Conservation (phyloP, 768 basidiomycete species). For the Boletus barrowsii region DNA sequence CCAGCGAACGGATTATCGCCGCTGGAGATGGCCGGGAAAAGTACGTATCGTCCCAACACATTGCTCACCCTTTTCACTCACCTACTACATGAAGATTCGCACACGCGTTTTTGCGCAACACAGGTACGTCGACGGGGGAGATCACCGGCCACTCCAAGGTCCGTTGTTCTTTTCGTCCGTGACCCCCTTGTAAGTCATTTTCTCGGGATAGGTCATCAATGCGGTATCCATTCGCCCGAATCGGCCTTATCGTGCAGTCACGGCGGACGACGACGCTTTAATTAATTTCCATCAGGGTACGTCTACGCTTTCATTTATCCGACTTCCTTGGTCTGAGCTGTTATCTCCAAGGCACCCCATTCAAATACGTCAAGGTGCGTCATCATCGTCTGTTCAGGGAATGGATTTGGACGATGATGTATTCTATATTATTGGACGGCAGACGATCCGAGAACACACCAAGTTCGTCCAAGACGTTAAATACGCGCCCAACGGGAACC, state of each 20-base stretch:
- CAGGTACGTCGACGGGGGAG: slow-evolving; percentile 82
- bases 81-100: slow-evolving; percentile 56
- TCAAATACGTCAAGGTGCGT: slow-evolving; percentile 79
- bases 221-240: slow-evolving; percentile 85
- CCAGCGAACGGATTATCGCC: slow-evolving; percentile 92
- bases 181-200: not conserved
- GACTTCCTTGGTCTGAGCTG: not conserved
- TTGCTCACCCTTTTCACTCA: not conserved
- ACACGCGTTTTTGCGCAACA: slow-evolving; percentile 79
- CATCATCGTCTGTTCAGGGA: not conserved
- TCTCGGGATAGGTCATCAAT: slow-evolving; percentile 62
- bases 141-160: slow-evolving; percentile 91
- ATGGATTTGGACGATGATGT: not conserved
- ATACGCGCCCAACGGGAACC: slow-evolving; percentile 75
- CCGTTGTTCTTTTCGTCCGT: not conserved
- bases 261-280: slow-evolving; percentile 77
- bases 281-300: slow-evolving; percentile 82
- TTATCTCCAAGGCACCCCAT: slow-evolving; percentile 61
- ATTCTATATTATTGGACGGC: not conserved
- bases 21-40: slow-evolving; percentile 92
- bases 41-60: slow-evolving; percentile 34
- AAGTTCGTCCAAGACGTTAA: slow-evolving; percentile 91
- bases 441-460: slow-evolving; percentile 85
- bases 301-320: slow-evolving; percentile 2
- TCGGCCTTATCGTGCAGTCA: slow-evolving; percentile 87